Percentiles rank a stretch among this genome's conserved stretches.
phyloP scores from a whole-genome alignment of 352 stramenopile genomes.

The Phytophthora pseudosyringae region DNA sequence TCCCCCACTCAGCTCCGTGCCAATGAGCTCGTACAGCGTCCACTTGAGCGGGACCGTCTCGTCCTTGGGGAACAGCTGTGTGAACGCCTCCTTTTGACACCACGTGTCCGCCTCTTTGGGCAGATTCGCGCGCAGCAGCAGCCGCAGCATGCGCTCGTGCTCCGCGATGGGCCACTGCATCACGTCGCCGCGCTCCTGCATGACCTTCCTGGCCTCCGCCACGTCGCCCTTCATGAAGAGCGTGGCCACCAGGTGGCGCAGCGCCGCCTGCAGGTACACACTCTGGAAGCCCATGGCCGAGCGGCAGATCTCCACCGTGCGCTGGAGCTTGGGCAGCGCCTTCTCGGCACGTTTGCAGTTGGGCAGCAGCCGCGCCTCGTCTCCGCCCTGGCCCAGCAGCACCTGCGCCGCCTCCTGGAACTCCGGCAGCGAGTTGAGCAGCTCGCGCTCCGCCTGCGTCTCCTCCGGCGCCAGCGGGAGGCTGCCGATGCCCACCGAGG shows the following conservation, averaged over 20 bases:
- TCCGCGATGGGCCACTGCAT: conserved; percentile 76
- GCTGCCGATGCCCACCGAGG: conserved; percentile 70
- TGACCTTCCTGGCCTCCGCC: conserved; percentile 49
- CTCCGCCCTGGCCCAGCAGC: conserved; percentile 51
- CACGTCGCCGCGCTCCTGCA: conserved; percentile 72
- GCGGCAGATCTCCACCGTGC: conserved; percentile 78
- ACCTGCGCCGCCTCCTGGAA: conserved; percentile 71
- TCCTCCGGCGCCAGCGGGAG: conserved; percentile 70
- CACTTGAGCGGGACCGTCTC: conserved; percentile 72
- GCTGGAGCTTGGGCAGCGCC: conserved; percentile 61
- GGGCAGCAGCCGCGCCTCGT: conserved; percentile 39
- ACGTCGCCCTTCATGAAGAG: conserved; percentile 75
- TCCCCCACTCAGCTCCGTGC: conserved; percentile 52
- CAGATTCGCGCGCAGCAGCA: conserved; percentile 64
- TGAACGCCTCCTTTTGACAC: conserved; percentile 68
- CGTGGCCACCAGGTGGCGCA: conserved; percentile 68
- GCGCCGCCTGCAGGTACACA: conserved; percentile 62
- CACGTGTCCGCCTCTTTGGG: conserved; percentile 51
- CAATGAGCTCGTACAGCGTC: conserved; percentile 75
- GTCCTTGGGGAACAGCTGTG: conserved; percentile 59
- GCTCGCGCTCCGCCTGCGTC: conserved; percentile 66
- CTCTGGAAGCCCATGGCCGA: conserved; percentile 79
- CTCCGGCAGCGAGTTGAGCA: conserved; percentile 68
- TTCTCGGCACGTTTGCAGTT: conserved; percentile 60
- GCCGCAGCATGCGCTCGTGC: conserved; percentile 72